Evolutionary conservation across 2,329 filamentous ascomycete species (phyloP), one percentile per base, ranked within the genome.

Genomic region (Alternaria sp.): DNA sequence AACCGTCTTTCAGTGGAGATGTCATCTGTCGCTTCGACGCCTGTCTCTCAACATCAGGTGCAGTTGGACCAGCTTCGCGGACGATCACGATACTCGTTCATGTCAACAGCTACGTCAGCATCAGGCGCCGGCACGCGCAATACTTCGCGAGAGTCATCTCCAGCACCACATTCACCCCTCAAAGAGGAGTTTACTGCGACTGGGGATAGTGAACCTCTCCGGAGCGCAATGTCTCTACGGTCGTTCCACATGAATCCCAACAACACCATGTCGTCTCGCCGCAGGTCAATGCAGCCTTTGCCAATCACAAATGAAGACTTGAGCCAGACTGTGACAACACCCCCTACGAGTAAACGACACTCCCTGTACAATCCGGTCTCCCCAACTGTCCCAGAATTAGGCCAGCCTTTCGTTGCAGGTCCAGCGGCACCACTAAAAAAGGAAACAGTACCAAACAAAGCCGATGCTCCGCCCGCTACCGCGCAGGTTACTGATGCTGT

Each of bases 231-330:
- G 59, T 75, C 75, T 48, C 70, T 79, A 54, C 78, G 72, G 44
- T 79, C 78, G 38, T 77, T 78, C 60, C 74, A 79, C 50, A 79
- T 78, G 70, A 78, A 74, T 48, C 77, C 77, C 9, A 75, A 60
- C 51, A 72, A 66, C 32, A 57, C 66, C 28, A 68, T 64, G 34
- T 65, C 72, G 16, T 74, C 67, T 57, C 73, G 77, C 18, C 71
- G 78, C 40, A 70, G 78, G 64, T 80, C 78, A 32, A 78, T 79
- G 72, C 77, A 79, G 40, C 74, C 75, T 40, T 63, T 79, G 16
- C 77, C 77, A 3, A 69, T 75, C 49, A 79, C 76, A 12, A 70
- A 75, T 61, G 76, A 78, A 57, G 65, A 78, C 55, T 67, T 61
- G 32, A 66, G 65, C n/a, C 59, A 72, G 59, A 66, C 73, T 38